A percentile compares a stretch with the other conserved stretches of the same genome.
These are phyloP conservation scores for Puccinia triticina DNA, from an alignment of 1,284 basidiomycete genomes.

Conservation along the genomic window DNA sequence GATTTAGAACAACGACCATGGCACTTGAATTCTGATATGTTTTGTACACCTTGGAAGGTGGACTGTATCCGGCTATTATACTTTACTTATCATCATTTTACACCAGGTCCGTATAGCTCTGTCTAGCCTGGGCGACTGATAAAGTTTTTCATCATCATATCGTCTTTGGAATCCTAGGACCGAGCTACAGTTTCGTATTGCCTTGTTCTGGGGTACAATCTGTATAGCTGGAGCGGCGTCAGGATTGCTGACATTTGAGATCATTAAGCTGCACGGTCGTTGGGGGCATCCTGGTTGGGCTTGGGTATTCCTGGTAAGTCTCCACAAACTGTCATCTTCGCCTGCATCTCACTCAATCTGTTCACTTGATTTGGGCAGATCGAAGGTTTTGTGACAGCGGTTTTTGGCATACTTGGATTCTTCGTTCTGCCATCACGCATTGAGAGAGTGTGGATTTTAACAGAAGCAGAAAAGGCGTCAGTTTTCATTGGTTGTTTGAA, in stretches of 20 bases:
- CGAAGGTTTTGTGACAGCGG: slow-evolving; percentile 5
- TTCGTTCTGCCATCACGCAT: neutral
- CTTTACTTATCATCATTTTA: slow-evolving; percentile 37
- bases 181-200: slow-evolving; percentile 37
- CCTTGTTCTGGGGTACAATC: slow-evolving; percentile 19
- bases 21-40: too few species aligned
- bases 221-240: slow-evolving; percentile 22
- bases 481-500: too few species aligned
- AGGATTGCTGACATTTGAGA: slow-evolving; percentile 24
- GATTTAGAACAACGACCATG: neutral
- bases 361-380: neutral
- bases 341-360: too few species aligned
- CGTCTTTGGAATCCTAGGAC: neutral
- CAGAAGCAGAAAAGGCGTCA: slow-evolving; percentile 2
- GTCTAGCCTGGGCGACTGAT: neutral
- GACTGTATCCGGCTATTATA: slow-evolving; percentile 21
- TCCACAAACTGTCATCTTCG: neutral
- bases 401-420: neutral
- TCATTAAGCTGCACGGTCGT: slow-evolving; percentile 24
- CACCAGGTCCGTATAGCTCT: slow-evolving; percentile 1
- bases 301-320: slow-evolving; percentile 42
- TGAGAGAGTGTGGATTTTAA: neutral
- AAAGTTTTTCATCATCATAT: too few species aligned
- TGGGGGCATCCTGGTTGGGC: slow-evolving; percentile 24
- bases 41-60: neutral